A percentile compares a stretch with the other conserved stretches of the same genome.
phyloP scores from a whole-genome alignment of 805 yeast genomes.

The Candida corydali region DNA sequence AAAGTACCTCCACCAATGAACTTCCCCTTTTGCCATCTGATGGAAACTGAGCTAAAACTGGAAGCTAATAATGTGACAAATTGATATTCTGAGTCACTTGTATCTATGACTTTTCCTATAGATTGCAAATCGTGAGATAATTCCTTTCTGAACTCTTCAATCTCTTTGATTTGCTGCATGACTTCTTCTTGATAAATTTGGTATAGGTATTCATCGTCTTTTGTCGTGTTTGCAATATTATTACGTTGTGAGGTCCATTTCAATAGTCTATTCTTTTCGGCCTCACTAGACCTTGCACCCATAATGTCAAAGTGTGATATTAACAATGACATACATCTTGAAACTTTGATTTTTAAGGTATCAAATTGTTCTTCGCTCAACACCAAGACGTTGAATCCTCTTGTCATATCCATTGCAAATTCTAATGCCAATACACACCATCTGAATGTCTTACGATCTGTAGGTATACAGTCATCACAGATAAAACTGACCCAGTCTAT shows the following conservation, averaged over 20 bases:
- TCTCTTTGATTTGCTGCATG: conserved; percentile 55
- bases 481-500: conserved; percentile 91
- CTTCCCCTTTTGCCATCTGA: conserved; percentile 95
- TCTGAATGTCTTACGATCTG: conserved; percentile 84
- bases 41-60: conserved; percentile 81
- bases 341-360: conserved; percentile 72
- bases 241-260: conserved; percentile 50
- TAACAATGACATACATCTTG: conserved; percentile 88
- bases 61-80: conserved; percentile 83
- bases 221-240: conserved; percentile 41
- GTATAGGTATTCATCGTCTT: conserved; percentile 34
- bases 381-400: conserved; percentile 82
- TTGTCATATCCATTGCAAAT: conserved; percentile 91
- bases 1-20: conserved; percentile 94
- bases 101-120: conserved; percentile 88
- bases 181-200: conserved; percentile 62
- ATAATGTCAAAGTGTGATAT: conserved; percentile 96
- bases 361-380: conserved; percentile 74
- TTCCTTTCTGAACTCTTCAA: conserved; percentile 55
- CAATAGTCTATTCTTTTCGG: conserved; percentile 51
- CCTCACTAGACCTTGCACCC: conserved; percentile 90
- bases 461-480: conserved; percentile 91
- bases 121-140: conserved; percentile 39
- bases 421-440: conserved; percentile 97
- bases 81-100: conserved; percentile 81